Conservation (phyloP, 2,329 filamentous ascomycete species). For the Neobulgaria alba region DNA sequence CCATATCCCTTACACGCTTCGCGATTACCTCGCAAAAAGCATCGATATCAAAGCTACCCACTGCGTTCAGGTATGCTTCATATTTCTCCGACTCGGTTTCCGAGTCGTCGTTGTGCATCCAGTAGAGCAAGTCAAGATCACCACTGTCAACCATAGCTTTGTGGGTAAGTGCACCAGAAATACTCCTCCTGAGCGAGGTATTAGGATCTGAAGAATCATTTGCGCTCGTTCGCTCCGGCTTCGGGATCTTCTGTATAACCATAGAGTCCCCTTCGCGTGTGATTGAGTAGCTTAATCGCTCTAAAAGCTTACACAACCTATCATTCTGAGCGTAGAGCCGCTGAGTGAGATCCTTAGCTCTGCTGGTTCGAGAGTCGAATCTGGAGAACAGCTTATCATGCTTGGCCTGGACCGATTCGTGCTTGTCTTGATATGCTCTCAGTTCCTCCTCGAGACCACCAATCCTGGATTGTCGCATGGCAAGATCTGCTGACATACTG, state of each 20-base stretch:
- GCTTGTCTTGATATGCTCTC: conserved; percentile 56
- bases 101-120: conserved; percentile 63
- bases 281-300: conserved; percentile 78
- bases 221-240: conserved; percentile 51
- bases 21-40: conserved; percentile 76
- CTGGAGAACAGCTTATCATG: conserved; percentile 44
- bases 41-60: conserved; percentile 76
- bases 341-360: conserved; percentile 76
- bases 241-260: conserved; percentile 63
- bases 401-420: conserved; percentile 44
- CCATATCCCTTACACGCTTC: conserved; percentile 86
- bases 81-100: conserved; percentile 67
- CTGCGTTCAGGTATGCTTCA: conserved; percentile 59
- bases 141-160: conserved; percentile 50
- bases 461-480: conserved; percentile 66
- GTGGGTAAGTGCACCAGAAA: conserved; percentile 42
- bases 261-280: conserved; percentile 65
- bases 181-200: conserved; percentile 40
- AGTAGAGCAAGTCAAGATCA: conserved; percentile 69
- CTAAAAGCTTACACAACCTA: conserved; percentile 71
- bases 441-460: conserved; percentile 71
- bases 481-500: conserved; percentile 60
- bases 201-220: conserved; percentile 50
- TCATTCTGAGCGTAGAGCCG: conserved; percentile 78
- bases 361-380: conserved; percentile 61